Evolutionary conservation across 306 rosid genomes (phyloP).

Genomic region (Rosa rugosa): DNA sequence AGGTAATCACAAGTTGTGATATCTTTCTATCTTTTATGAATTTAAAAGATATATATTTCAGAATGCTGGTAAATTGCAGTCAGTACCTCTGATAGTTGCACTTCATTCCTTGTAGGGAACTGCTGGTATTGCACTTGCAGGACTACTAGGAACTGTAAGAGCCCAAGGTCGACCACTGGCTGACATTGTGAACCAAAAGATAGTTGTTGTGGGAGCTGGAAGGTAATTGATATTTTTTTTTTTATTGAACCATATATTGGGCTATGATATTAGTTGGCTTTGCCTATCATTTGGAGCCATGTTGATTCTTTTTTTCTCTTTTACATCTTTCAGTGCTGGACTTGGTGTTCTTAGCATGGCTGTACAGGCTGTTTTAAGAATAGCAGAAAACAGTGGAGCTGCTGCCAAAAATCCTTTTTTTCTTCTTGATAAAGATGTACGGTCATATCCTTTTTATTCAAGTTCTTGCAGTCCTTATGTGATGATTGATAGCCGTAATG

Average conservation of each 20-base stretch:
- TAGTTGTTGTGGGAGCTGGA: slow-evolving; percentile 98
- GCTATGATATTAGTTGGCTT: slow-evolving; percentile 27
- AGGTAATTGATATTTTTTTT: slow-evolving; percentile 54
- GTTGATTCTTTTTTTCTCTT: slow-evolving; percentile 26
- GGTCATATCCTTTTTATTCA: slow-evolving; percentile 20
- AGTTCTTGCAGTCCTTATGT: slow-evolving; percentile 12
- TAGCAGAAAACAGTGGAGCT: slow-evolving; percentile 58
- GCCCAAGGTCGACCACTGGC: slow-evolving; percentile 89
- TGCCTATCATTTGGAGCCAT: slow-evolving; percentile 21
- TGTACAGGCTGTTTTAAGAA: slow-evolving; percentile 74
- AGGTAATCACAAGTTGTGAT: slow-evolving; percentile 52
- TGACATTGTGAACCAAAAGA: slow-evolving; percentile 84
- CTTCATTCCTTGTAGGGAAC: slow-evolving; percentile 72
- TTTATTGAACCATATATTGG: slow-evolving; percentile 17
- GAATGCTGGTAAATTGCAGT: slow-evolving; percentile 6
- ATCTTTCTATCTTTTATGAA: slow-evolving; percentile 20
- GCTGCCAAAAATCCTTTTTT: slow-evolving; percentile 69
- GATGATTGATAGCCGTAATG: neutral
- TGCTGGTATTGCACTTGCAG: slow-evolving; percentile 99
- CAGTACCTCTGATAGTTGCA: neutral
- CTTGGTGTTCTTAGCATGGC: slow-evolving; percentile 92
- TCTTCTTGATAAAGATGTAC: slow-evolving; percentile 82
- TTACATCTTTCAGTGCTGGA: slow-evolving; percentile 76
- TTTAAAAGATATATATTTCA: neutral
- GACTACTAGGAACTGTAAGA: slow-evolving; percentile 90